These are phyloP conservation scores for Suhomyces faveliae DNA, from an alignment of 805 yeast species.

Conservation along the genomic window DNA sequence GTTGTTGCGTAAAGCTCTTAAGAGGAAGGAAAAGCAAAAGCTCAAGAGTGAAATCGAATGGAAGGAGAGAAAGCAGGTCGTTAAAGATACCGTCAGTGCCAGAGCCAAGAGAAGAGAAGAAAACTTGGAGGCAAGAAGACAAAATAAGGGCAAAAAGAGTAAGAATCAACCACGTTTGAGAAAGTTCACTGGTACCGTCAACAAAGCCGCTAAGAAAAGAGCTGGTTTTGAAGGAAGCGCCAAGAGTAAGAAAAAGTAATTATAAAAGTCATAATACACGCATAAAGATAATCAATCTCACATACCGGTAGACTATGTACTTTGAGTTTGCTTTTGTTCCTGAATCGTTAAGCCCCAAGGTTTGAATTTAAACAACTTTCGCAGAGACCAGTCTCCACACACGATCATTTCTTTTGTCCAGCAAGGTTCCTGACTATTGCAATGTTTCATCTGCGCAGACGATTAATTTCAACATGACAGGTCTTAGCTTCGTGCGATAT, in stretches of 20 bases:
- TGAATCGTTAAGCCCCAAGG: not conserved
- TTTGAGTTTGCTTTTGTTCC: not conserved
- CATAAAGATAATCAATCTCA: too few relatives aligned
- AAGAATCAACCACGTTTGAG: slow-evolving; percentile 70
- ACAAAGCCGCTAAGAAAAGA: slow-evolving; percentile 50
- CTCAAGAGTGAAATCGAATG: slow-evolving; percentile 87
- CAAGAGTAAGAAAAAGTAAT: slow-evolving; percentile 36
- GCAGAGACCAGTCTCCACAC: not conserved
- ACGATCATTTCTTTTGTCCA: not conserved
- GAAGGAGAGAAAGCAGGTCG: slow-evolving; percentile 83
- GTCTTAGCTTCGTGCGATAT: too few relatives aligned
- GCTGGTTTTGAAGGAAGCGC: slow-evolving; percentile 92
- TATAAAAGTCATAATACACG: not conserved
- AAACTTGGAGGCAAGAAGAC: slow-evolving; percentile 80
- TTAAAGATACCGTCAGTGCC: slow-evolving; percentile 69
- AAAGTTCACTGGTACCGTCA: slow-evolving; percentile 57
- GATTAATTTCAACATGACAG: not conserved
- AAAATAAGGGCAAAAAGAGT: slow-evolving; percentile 77
- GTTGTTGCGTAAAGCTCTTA: slow-evolving; percentile 79
- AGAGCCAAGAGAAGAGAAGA: slow-evolving; percentile 89
- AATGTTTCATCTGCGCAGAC: not conserved
- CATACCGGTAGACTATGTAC: not conserved
- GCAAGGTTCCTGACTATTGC: not conserved
- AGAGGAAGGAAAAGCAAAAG: slow-evolving; percentile 78
- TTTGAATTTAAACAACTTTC: not conserved